Evolutionary conservation across 2,329 filamentous ascomycete genomes (phyloP).

Genomic region (Blastomyces silverae): DNA sequence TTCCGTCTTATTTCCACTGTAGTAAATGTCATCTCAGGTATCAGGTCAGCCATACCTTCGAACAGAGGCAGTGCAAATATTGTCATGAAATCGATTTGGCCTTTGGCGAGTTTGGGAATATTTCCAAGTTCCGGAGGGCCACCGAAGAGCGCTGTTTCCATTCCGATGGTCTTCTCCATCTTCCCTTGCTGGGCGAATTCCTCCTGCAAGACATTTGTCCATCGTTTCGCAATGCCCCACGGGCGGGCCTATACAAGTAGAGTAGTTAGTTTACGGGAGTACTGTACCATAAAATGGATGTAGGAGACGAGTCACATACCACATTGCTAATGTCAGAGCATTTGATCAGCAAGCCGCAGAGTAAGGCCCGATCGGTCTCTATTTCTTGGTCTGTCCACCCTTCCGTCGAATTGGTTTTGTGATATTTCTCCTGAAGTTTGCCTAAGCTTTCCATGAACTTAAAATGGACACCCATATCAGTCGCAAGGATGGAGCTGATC

Average conservation of each 20-base stretch:
- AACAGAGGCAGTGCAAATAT: conserved; percentile 92
- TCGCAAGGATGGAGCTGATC: conserved; percentile 96
- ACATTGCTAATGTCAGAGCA: conserved; percentile 99
- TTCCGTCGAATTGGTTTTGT: conserved; percentile 57
- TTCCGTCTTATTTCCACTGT: conserved; percentile 76
- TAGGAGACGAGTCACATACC: conserved; percentile 50
- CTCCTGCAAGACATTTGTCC: conserved; percentile 90
- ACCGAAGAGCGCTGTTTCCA: conserved; percentile 77
- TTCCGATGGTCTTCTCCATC: conserved; percentile 83
- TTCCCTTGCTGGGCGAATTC: conserved; percentile 89
- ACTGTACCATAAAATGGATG: background rate
- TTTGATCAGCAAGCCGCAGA: conserved; percentile 92
- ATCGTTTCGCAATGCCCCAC: conserved; percentile 73
- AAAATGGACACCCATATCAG: conserved; percentile 95
- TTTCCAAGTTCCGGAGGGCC: conserved; percentile 75
- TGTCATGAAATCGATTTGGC: conserved; percentile 94
- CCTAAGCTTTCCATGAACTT: conserved; percentile 89
- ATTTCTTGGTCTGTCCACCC: conserved; percentile 70
- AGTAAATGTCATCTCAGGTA: conserved; percentile 77
- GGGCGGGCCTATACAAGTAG: conserved; percentile 60
- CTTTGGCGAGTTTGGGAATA: conserved; percentile 70
- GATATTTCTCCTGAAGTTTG: conserved; percentile 71
- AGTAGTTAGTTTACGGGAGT: conserved; percentile 22
- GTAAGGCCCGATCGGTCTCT: conserved; percentile 68
- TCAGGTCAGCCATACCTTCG: conserved; percentile 73